Evolutionary conservation across 208 protist species (phyloP), one percentile per base, ranked within the genome.

Genomic region (Balamuthia mandrillaris): DNA sequence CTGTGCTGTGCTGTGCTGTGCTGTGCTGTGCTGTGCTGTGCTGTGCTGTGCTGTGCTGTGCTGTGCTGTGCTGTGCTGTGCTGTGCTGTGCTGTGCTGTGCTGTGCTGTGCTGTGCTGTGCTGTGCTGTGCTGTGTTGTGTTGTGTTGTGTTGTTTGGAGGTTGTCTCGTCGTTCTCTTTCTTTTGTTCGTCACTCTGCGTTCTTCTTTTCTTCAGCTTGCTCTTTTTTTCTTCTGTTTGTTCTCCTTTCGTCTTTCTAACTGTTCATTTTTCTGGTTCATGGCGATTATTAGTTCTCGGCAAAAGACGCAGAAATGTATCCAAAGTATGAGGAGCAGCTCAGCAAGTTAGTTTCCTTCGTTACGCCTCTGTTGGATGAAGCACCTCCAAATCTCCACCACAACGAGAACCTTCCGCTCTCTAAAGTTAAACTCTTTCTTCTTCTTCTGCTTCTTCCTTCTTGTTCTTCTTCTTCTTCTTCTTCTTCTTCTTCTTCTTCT

Each of bases 221-320:
- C 75, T n/a, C 33, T 29, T 74, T 29, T 42, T 52, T 51, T 21
- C 37, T 16, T 42, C 1, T 44, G 16, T 44, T 21, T 21, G 2
- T 51, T 77, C 1, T 70, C 24, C 1, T 85, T 66, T 58, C 21
- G 21, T 41, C 2, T 21, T 31, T 45, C 68, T 49, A 84, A 49
- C 42, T 47, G n/a, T 37, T 16, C 24, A 42, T 37, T 85, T 54
- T 86, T 45, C 35, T 31, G 68, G 42, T 9, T 81, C 7, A 24
- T 79, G 37, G n/a, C 18, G n/a, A 27, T 39, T 49, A 0, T 35
- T 70, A 91, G 79, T 91, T 91, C 52, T 90, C 84, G 7, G 66
- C 52, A 31, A n/a, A 21, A n/a, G 90, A 93, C 61, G 90, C 90
- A 6, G 86, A 89, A 7, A 74, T 52, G 5, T 88, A 82, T 44